Base-by-base conservation (phyloP, 2,329 filamentous ascomycete genomes). In the Botrytis pseudocinerea region DNA sequence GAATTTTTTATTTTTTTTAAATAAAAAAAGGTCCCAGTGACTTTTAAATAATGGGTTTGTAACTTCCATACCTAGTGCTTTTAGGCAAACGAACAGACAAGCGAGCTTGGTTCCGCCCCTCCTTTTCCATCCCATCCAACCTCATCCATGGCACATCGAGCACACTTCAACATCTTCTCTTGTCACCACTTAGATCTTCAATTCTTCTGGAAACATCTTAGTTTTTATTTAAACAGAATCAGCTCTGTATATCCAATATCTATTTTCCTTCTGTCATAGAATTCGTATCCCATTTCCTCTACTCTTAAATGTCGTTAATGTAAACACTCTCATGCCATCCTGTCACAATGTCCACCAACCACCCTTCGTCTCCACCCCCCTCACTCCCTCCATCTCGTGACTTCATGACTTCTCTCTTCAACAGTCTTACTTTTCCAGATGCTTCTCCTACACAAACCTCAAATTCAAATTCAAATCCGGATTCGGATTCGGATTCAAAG, bases 391-490 rank as follows among this genome's bases (percentile, higher is more conserved):
- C 74, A n/a, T 73, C 79, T 44, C 76, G 78, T 57, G 28, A 25
- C 5, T 74, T 81, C 73, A 71, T 81, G 22, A 81, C 78, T 18
- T 77, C 78, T 20, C 75, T 81, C 40, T 62, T 81, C 66, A 77
- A 76, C 42, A 77, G 77, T 0, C 75, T 79, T 61, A 76, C 75
- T 64, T 72, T 74, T 18, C 20, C 71, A 38, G 48, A 71, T 40
- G 32, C 48, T 35, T 48, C 28, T 35, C 51, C 32, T 40, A 38
- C 10, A 8, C 32, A 61, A 38, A 32, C 0, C 18, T 12, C 38
- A 5, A 6, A 20, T 16, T 42, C 69, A 64, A 32, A 63, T 40
- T 59, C 61, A 65, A 4, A 54, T 38, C 8, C 38, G 1, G 7
- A 38, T 38, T 9, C 38, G 7, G 7, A 38, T 38, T 38, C 7